Conservation (phyloP, 257 asterid species). For the Solanum chilense region DNA sequence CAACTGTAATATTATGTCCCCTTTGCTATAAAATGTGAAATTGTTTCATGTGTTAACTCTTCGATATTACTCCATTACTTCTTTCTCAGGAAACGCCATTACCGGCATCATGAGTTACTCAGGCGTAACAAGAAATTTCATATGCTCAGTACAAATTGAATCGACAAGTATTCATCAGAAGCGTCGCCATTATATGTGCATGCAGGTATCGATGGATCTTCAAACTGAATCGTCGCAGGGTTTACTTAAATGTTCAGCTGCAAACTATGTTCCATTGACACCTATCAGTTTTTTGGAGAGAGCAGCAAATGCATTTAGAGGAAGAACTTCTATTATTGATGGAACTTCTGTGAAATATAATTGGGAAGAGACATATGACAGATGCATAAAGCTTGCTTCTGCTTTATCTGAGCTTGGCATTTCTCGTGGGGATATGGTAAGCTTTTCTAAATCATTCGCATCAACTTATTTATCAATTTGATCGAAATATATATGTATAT, state of each 20-base stretch:
- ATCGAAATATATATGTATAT: too few species aligned
- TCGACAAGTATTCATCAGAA: neutral
- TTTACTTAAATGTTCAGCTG: constrained; percentile 4
- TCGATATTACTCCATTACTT: neutral
- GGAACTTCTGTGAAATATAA: constrained; percentile 15
- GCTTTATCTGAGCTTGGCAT: constrained; percentile 20
- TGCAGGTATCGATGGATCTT: neutral
- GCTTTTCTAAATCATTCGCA: neutral
- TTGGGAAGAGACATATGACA: constrained; percentile 22
- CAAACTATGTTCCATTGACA: constrained; percentile 22
- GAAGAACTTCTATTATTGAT: constrained; percentile 20
- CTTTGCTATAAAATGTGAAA: neutral
- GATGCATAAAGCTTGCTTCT: constrained; percentile 28
- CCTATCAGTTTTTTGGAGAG: constrained; percentile 30
- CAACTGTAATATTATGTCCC: neutral
- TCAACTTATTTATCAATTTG: neutral
- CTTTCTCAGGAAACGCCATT: neutral
- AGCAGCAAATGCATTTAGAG: constrained; percentile 23
- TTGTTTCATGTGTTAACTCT: neutral
- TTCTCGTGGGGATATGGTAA: constrained; percentile 26
- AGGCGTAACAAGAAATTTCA: neutral
- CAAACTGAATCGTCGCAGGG: neutral
- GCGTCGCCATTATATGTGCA: neutral
- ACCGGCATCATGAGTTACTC: neutral
- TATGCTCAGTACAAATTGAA: neutral